Conservation (phyloP, 169 alveolate genomes). For the Babesia caballi region DNA sequence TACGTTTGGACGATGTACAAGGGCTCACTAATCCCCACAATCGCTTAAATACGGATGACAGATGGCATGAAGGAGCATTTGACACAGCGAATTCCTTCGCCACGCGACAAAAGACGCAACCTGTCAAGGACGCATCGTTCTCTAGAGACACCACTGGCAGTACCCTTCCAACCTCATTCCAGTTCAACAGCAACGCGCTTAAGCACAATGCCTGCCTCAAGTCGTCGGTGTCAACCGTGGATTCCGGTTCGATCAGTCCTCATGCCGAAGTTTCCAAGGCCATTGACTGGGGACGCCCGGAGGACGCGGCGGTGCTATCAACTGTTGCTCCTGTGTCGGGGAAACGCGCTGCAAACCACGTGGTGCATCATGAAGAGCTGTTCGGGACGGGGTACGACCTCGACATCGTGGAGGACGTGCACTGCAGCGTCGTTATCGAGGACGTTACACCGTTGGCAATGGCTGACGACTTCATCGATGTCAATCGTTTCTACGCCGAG, state of each 20-base stretch:
- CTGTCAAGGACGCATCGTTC: background rate
- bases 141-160: background rate
- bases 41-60: no score
- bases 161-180: background rate
- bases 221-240: conserved; percentile 7
- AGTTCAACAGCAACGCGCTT: background rate
- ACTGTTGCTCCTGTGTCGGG: no score
- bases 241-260: background rate
- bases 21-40: no score
- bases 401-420: conserved; percentile 21
- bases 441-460: background rate
- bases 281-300: no score
- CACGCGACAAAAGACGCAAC: background rate
- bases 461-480: background rate
- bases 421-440: conserved; percentile 10
- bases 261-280: no score
- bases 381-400: background rate
- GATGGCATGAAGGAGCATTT: no score
- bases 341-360: no score
- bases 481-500: conserved; percentile 19
- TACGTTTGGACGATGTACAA: background rate
- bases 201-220: background rate
- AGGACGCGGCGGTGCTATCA: no score
- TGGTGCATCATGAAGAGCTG: no score
- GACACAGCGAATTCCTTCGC: no score